Percentiles rank a stretch among this genome's conserved stretches.
phyloP scores from a whole-genome alignment of 768 basidiomycete species.

The Mycena indigotica region DNA sequence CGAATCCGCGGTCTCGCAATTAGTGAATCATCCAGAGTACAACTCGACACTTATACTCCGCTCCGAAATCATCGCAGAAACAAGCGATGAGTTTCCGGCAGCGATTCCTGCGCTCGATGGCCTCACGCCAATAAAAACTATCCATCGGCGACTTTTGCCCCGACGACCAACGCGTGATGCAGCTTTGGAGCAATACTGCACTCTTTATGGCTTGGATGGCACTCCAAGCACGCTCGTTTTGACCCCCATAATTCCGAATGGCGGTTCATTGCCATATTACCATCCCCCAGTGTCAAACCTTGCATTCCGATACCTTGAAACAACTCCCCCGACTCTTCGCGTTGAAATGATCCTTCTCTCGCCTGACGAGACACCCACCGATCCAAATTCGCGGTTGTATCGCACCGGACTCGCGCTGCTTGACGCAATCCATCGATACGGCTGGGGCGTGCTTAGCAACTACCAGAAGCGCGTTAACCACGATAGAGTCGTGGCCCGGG shows the following conservation, averaged over 20 bases:
- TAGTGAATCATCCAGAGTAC: constrained; percentile 89
- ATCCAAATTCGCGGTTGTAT: constrained; percentile 66
- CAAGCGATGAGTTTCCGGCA: constrained; percentile 34
- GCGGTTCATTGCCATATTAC: constrained; percentile 75
- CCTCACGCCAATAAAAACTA: constrained; percentile 44
- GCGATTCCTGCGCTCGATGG: constrained; percentile 42
- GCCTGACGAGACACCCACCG: constrained; percentile 39
- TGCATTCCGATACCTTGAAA: constrained; percentile 72
- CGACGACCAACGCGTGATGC: constrained; percentile 77
- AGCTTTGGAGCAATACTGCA: constrained; percentile 75
- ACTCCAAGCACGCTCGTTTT: constrained; percentile 49
- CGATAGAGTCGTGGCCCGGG: constrained; percentile 75
- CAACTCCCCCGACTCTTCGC: constrained; percentile 41
- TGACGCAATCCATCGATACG: constrained; percentile 83
- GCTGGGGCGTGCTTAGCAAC: constrained; percentile 79
- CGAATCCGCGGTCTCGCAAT: constrained; percentile 64
- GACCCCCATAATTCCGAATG: constrained; percentile 54
- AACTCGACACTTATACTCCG: constrained; percentile 90
- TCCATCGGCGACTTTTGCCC: constrained; percentile 74
- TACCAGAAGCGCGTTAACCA: constrained; percentile 88
- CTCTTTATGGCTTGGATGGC: constrained; percentile 53
- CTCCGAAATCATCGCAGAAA: constrained; percentile 64
- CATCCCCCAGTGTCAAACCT: constrained; percentile 82
- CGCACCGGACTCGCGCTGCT: constrained; percentile 81
- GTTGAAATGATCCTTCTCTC: constrained; percentile 62